Evolutionary conservation across 805 yeast genomes (phyloP), one percentile per base, ranked within the genome.

Genomic region (Ogataea saltuana): DNA sequence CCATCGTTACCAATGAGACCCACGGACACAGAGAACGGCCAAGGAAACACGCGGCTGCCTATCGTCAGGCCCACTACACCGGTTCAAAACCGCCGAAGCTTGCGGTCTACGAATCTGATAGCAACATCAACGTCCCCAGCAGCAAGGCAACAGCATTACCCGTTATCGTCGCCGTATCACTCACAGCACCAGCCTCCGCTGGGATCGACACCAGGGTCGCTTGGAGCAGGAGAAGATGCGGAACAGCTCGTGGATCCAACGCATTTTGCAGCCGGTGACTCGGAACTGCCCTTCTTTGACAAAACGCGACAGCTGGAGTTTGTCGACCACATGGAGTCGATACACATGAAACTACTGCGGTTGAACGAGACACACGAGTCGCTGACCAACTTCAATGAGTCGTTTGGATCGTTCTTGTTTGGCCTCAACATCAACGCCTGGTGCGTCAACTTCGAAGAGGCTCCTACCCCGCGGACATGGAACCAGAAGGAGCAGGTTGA

Each of bases 371-470:
- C 83, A 9, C 88, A 88, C 62, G 77, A 80, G 33, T 76, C 78
- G 5, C 63, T 89, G 16, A 71, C 74, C 3, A 68, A 71, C 21
- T 83, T 89, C 62, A 88, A 88, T 58, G 97, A 88, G 62, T 77
- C 88, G 2, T 78, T 89, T 54, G 81, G 59, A 8, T 49, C 90
- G 29, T 81, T 88, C 42, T 59, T 88, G 40, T 87, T 85, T 56
- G 96, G 96, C 1, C 64, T 88, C 38, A 79, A 84, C 58, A 80
- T 88, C 63, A 88, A 89, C 56, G 90, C 95, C 48, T 88, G 93
- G 83, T 86, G 96, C 64, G 85, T 85, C 20, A 89, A 85, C 56
- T 86, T 86, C 54, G 65, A 69, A 16, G 59, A 61, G 36, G 48
- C 60, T 2, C 61, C 65, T 1, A 54, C 47, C 6, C 40, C 47